Evolutionary conservation across 1,284 basidiomycete genomes (phyloP).

Genomic region (Takashimella koratensis): DNA sequence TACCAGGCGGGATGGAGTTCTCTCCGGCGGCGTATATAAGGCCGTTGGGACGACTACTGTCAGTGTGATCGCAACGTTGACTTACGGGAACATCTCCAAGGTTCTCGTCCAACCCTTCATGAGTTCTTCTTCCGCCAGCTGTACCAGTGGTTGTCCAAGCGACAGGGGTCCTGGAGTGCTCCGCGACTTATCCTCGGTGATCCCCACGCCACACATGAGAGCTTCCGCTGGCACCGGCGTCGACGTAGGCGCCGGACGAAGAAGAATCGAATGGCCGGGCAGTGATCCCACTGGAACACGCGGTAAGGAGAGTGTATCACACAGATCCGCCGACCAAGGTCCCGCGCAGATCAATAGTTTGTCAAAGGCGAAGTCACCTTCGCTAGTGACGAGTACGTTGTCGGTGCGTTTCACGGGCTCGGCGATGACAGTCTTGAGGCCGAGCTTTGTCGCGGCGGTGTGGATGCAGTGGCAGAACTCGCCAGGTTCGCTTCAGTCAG

Average conservation of each 20-base stretch:
- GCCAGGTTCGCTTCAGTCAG: slow-evolving; percentile 1
- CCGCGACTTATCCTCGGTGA: not conserved
- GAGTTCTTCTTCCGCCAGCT: slow-evolving; percentile 1
- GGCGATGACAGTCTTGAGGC: slow-evolving; percentile 10
- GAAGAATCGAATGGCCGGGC: slow-evolving; percentile 8
- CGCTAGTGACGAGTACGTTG: slow-evolving; percentile 2
- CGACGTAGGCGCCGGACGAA: too few species aligned
- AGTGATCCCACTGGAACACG: slow-evolving; percentile 6
- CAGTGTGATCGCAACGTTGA: not conserved
- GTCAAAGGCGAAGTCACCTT: slow-evolving; percentile 7
- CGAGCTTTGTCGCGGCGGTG: slow-evolving; percentile 5
- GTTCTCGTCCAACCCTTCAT: slow-evolving; percentile 9
- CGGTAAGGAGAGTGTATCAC: slow-evolving; percentile 6
- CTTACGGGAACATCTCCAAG: slow-evolving; percentile 15
- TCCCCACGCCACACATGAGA: slow-evolving; percentile 9
- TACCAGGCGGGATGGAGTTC: slow-evolving; percentile 5
- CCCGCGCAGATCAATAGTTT: slow-evolving; percentile 11
- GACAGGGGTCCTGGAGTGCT: not conserved
- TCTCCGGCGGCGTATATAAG: slow-evolving; percentile 12
- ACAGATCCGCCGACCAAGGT: slow-evolving; percentile 11
- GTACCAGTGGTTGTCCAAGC: not conserved
- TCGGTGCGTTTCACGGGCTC: slow-evolving; percentile 3
- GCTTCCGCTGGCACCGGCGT: slow-evolving; percentile 8
- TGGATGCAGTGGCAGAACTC: slow-evolving; percentile 8
- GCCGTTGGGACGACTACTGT: slow-evolving; percentile 6